Evolutionary conservation across 768 basidiomycete species (phyloP), one percentile per base, ranked within the genome.

Genomic region (Hypholoma fasciculare): DNA sequence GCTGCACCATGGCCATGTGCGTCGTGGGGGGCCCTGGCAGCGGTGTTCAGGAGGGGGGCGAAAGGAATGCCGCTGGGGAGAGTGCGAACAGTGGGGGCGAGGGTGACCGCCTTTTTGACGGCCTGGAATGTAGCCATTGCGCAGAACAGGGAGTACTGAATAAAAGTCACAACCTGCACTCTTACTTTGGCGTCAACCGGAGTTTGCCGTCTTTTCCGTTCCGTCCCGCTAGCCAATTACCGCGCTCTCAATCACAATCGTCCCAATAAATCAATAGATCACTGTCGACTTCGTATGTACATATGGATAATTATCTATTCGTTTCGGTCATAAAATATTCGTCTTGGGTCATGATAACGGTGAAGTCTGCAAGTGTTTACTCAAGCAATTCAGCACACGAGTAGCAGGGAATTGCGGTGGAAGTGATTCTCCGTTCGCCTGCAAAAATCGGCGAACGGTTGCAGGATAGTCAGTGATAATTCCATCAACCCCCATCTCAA

Each of bases 21-120:
- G 64, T 90, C 87, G 30, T 77, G 81, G 63, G 86, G 83, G 34
- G 86, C 85, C 66, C 86, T 86, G 47, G 83, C 85, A 60, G 82
- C 74, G 68, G 92, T 78, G 76, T 90, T 91, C 70, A 98, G 76
- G 50, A 84, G 79, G 36, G 91, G 86, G 7, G 87, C 91, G 64
- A 72, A 71, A 30, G 96, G 96, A 13, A 94, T 81, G 59, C 96
- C 96, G 36, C 83, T 86, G 44, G 94, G 81, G 57, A 92, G 83
- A 6, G 85, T 78, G 68, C 90, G 85, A 63, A 92, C 85, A 36
- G 93, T 92, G 57, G 94, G 92, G 36, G 89, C 74, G 62, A 96
- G 77, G 73, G 85, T 92, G 67, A 93, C 78, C 62, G 89, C 88
- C 77, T 87, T 93, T 88, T 88, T 91, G 67, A 85, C 79, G 78